Conservation (phyloP, 75 land plant genomes). For the Adiantum capillusveneris region DNA sequence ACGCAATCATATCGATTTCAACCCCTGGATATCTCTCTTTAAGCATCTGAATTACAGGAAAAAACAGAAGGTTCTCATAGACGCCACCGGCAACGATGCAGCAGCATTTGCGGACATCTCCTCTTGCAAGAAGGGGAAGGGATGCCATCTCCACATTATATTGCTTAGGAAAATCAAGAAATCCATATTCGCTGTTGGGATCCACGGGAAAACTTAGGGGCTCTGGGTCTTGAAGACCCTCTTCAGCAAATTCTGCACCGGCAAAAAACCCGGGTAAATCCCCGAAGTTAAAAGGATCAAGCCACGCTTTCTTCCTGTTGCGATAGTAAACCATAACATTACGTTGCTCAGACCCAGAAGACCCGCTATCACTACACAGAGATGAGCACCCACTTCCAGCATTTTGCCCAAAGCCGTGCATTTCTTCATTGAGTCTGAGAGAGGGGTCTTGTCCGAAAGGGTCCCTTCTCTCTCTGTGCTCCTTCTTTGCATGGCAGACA, state of each 20-base stretch:
- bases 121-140: constrained; percentile 39
- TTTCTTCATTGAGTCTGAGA: too few species aligned
- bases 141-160: constrained; percentile 55
- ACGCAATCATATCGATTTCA: constrained; percentile 57
- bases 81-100: constrained; percentile 78
- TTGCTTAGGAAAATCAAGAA: constrained; percentile 51
- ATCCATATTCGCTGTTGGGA: constrained; percentile 54
- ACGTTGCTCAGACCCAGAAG: too few species aligned
- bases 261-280: constrained; percentile 48
- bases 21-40: constrained; percentile 83
- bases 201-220: constrained; percentile 48
- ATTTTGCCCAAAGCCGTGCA: too few species aligned
- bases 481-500: too few species aligned
- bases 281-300: constrained; percentile 83
- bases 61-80: constrained; percentile 81
- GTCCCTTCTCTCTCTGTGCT: too few species aligned
- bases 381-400: too few species aligned
- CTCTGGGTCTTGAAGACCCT: constrained; percentile 59
- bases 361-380: too few species aligned
- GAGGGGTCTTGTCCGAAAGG: too few species aligned
- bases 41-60: constrained; percentile 71
- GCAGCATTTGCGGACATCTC: constrained; percentile 51
- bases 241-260: constrained; percentile 38
- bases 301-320: constrained; percentile 34
- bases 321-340: neutral